These are phyloP conservation scores for Acer campestre DNA, from an alignment of 345 rosid species.

Conservation along the genomic window DNA sequence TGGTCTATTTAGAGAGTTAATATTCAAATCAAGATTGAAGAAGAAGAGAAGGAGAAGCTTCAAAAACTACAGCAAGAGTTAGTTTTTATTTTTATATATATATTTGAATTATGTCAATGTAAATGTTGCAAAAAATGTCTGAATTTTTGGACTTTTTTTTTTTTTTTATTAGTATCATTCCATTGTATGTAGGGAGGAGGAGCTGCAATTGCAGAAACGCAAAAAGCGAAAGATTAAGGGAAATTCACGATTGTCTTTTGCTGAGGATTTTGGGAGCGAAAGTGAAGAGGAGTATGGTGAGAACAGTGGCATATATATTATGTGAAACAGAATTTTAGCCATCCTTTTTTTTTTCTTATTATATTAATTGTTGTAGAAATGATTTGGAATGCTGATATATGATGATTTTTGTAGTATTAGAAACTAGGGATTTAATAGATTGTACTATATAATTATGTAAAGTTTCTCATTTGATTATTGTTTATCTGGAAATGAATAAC, in stretches of 20 bases:
- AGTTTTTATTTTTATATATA: conserved; percentile 22
- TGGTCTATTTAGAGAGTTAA: conserved; percentile 69
- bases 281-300: conserved; percentile 63
- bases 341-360: conserved; percentile 5
- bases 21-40: conserved; percentile 88
- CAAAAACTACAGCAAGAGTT: conserved; percentile 92
- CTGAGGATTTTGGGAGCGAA: conserved; percentile 78
- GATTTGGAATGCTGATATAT: conserved; percentile 4
- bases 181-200: conserved; percentile 71
- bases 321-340: not conserved
- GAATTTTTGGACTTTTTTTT: not conserved
- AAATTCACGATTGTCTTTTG: conserved; percentile 76
- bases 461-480: not conserved
- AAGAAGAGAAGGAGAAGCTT: conserved; percentile 98
- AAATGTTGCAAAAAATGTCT: not conserved
- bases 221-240: conserved; percentile 87
- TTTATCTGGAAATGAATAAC: too few relatives aligned
- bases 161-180: not conserved
- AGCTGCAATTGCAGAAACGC: conserved; percentile 81
- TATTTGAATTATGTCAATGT: not conserved
- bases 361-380: not conserved
- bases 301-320: conserved; percentile 35
- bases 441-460: not conserved
- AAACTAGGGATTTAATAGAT: not conserved
- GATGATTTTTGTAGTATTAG: not conserved